Evolutionary conservation across 148 eudicot genomes (phyloP).

Genomic region (Linanthus parryae): DNA sequence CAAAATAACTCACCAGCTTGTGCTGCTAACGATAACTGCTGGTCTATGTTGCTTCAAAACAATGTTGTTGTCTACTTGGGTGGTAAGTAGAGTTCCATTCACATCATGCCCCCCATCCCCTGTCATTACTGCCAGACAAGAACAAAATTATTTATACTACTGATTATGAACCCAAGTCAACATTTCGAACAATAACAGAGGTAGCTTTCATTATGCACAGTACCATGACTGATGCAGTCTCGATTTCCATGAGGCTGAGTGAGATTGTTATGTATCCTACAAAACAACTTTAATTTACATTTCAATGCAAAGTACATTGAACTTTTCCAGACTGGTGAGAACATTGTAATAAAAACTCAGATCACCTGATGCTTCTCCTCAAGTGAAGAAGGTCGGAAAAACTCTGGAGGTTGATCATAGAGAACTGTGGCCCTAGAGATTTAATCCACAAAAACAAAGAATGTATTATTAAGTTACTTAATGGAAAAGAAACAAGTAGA

Average conservation of each 20-base stretch:
- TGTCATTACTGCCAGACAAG: slow-evolving; percentile 26
- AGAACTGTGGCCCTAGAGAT: slow-evolving; percentile 56
- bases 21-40: slow-evolving; percentile 89
- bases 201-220: neutral
- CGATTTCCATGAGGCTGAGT: slow-evolving; percentile 39
- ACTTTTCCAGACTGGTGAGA: neutral
- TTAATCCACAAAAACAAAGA: slow-evolving; percentile 2
- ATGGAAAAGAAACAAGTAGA: slow-evolving; percentile 3
- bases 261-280: slow-evolving; percentile 51
- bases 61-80: slow-evolving; percentile 28
- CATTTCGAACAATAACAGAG: slow-evolving; percentile 5
- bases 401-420: slow-evolving; percentile 97
- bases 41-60: slow-evolving; percentile 67
- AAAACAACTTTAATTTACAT: slow-evolving; percentile 53
- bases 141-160: neutral
- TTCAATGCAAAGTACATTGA: slow-evolving; percentile 7
- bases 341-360: slow-evolving; percentile 2
- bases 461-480: slow-evolving; percentile 3
- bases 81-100: slow-evolving; percentile 53
- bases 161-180: slow-evolving; percentile 4
- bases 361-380: slow-evolving; percentile 83
- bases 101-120: slow-evolving; percentile 20
- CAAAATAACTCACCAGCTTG: slow-evolving; percentile 70
- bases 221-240: slow-evolving; percentile 78
- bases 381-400: slow-evolving; percentile 73